A percentile compares a stretch with the other conserved stretches of the same genome.
These are phyloP conservation scores for Hericium rajendrae DNA, from an alignment of 768 basidiomycete genomes.

Conservation along the genomic window DNA sequence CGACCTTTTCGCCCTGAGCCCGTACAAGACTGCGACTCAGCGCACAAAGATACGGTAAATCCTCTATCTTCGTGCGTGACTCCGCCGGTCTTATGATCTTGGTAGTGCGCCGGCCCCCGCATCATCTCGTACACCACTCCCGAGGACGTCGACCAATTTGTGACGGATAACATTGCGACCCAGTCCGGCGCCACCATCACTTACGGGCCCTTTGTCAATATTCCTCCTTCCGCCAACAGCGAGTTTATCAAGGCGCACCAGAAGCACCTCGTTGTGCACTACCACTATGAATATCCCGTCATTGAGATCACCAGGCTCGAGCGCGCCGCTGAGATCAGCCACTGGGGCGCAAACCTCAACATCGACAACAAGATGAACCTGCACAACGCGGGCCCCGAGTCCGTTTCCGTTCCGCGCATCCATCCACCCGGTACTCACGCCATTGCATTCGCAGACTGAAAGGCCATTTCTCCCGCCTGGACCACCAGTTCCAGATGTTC, in stretches of 20 bases:
- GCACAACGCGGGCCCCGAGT: conserved; percentile 88
- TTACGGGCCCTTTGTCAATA: conserved; percentile 78
- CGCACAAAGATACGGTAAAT: conserved; percentile 79
- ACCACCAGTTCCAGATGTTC: conserved; percentile 70
- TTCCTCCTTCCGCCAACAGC: conserved; percentile 51
- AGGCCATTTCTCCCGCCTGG: conserved; percentile 90
- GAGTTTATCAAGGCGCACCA: conserved; percentile 55
- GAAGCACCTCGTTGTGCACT: conserved; percentile 64
- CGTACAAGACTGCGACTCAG: conserved; percentile 73
- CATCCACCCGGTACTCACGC: conserved; percentile 3
- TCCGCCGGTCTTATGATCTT: not conserved
- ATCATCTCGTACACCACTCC: conserved; percentile 69
- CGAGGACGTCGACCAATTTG: conserved; percentile 46
- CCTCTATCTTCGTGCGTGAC: not conserved
- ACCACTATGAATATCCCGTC: conserved; percentile 74
- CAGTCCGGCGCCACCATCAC: conserved; percentile 76
- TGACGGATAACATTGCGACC: conserved; percentile 48
- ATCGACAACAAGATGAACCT: conserved; percentile 81
- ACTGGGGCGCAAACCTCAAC: conserved; percentile 94
- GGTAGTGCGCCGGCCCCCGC: conserved; percentile 60
- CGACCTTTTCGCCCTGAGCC: conserved; percentile 74
- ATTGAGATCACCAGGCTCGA: conserved; percentile 63
- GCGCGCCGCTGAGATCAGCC: conserved; percentile 83
- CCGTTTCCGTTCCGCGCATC: conserved; percentile 24
- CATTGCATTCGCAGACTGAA: conserved; percentile 52